phyloP scores from a whole-genome alignment of 2,329 filamentous ascomycete species.

The Lecanicillium sp. region DNA sequence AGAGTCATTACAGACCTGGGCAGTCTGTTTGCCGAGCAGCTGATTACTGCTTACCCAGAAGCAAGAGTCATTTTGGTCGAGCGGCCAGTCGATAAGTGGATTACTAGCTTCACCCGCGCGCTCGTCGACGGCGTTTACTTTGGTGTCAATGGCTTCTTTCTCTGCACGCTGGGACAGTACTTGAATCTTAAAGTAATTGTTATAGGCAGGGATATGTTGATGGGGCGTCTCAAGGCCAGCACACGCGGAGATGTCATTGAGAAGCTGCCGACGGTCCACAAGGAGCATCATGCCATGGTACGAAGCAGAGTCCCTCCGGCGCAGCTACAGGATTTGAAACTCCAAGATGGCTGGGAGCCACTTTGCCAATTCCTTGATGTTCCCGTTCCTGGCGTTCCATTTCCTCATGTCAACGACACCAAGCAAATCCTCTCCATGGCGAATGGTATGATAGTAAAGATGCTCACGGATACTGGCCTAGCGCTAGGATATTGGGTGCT shows the following conservation, averaged over 20 bases:
- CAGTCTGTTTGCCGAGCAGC: slow-evolving; percentile 4
- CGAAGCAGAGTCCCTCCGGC: slow-evolving; percentile 19
- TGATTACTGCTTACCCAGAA: slow-evolving; percentile 11
- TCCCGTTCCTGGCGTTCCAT: slow-evolving; percentile 17
- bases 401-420: slow-evolving; percentile 11
- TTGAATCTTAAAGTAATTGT: slow-evolving; percentile 4
- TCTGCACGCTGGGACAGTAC: slow-evolving; percentile 12
- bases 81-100: slow-evolving; percentile 13
- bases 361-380: slow-evolving; percentile 25
- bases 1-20: slow-evolving; percentile 2
- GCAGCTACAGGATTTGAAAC: slow-evolving; percentile 19
- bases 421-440: too few species aligned
- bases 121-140: slow-evolving; percentile 6
- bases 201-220: slow-evolving; percentile 2
- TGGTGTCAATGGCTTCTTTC: slow-evolving; percentile 5
- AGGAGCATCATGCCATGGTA: slow-evolving; percentile 20
- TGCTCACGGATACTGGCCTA: too few species aligned
- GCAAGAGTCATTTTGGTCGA: slow-evolving; percentile 15
- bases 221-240: slow-evolving; percentile 8
- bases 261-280: slow-evolving; percentile 1
- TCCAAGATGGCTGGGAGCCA: slow-evolving; percentile 26
- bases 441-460: too few species aligned
- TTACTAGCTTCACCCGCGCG: slow-evolving; percentile 14
- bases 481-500: too few species aligned
- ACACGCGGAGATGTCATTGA: slow-evolving; percentile 2